These are phyloP conservation scores for Arthrobotrys musiformis DNA, from an alignment of 2,329 filamentous ascomycete genomes.

Conservation along the genomic window DNA sequence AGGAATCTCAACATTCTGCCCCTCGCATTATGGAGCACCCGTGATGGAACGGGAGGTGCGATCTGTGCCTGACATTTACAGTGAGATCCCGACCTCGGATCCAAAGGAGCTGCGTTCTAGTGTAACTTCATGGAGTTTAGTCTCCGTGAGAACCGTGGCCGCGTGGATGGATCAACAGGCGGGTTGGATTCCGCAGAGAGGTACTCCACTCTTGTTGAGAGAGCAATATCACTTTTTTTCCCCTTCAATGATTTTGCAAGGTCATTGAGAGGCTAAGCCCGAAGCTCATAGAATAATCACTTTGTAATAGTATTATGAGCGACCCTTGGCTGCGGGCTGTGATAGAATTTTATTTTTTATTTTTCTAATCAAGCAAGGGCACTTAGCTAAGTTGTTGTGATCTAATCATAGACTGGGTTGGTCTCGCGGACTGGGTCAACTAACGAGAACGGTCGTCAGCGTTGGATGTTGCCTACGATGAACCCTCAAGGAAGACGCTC, in stretches of 20 bases:
- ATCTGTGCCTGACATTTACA: slow-evolving; percentile 33
- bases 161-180: slow-evolving; percentile 30
- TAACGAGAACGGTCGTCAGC: slow-evolving; percentile 34
- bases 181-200: slow-evolving; percentile 18
- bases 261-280: slow-evolving; percentile 16
- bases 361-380: slow-evolving; percentile 2
- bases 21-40: slow-evolving; percentile 18
- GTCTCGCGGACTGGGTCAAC: too few species aligned
- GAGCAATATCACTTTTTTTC: slow-evolving; percentile 10
- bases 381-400: neutral
- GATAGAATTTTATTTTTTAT: too few species aligned
- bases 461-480: slow-evolving; percentile 31
- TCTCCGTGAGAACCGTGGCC: slow-evolving; percentile 46
- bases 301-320: too few species aligned
- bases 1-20: slow-evolving; percentile 19
- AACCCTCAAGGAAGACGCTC: slow-evolving; percentile 6
- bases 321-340: too few species aligned
- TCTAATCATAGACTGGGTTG: neutral
- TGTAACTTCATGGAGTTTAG: slow-evolving; percentile 36
- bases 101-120: neutral
- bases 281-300: neutral
- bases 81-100: slow-evolving; percentile 11
- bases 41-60: neutral
- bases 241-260: neutral
- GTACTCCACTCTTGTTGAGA: slow-evolving; percentile 3